Conservation (phyloP, 2,329 filamentous ascomycete genomes). For the Verticillium dahliae region DNA sequence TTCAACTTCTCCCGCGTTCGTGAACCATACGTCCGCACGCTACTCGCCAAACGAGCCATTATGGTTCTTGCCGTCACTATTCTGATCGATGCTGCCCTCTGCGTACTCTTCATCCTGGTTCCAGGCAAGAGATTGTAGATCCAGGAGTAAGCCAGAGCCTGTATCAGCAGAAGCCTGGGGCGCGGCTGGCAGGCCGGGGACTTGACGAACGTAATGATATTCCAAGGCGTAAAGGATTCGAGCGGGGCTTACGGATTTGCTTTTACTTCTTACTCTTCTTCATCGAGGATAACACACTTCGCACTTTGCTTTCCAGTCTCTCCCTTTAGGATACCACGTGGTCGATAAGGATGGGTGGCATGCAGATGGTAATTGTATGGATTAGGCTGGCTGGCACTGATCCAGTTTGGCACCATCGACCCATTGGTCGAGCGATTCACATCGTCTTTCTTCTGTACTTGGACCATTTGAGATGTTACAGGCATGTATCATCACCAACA, state of each 20-base stretch:
- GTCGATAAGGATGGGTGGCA: background rate
- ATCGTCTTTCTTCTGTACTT: background rate
- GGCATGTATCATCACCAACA: background rate
- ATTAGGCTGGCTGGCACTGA: background rate
- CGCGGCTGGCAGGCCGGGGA: background rate
- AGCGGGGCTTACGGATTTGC: slow-evolving; percentile 3
- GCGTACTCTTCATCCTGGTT: slow-evolving; percentile 88
- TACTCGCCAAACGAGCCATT: slow-evolving; percentile 75
- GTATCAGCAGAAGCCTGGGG: background rate
- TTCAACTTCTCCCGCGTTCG: slow-evolving; percentile 84
- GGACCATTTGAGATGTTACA: background rate
- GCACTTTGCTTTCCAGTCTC: slow-evolving; percentile 1
- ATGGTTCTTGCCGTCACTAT: slow-evolving; percentile 74
- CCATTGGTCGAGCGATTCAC: background rate
- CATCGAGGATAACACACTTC: background rate
- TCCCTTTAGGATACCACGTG: background rate
- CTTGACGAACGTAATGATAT: slow-evolving; percentile 10
- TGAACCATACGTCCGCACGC: slow-evolving; percentile 83
- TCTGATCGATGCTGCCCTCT: slow-evolving; percentile 73
- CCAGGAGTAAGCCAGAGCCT: background rate
- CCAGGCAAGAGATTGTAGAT: slow-evolving; percentile 73
- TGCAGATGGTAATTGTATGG: background rate
- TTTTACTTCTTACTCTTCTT: slow-evolving; percentile 8
- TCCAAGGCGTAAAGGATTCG: slow-evolving; percentile 4
- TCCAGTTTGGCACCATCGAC: background rate